A percentile compares a stretch with the other conserved stretches of the same genome.
Evolutionary conservation across 192 early-diverging fungal species (phyloP).

Genomic region (Podochytrium sp.): DNA sequence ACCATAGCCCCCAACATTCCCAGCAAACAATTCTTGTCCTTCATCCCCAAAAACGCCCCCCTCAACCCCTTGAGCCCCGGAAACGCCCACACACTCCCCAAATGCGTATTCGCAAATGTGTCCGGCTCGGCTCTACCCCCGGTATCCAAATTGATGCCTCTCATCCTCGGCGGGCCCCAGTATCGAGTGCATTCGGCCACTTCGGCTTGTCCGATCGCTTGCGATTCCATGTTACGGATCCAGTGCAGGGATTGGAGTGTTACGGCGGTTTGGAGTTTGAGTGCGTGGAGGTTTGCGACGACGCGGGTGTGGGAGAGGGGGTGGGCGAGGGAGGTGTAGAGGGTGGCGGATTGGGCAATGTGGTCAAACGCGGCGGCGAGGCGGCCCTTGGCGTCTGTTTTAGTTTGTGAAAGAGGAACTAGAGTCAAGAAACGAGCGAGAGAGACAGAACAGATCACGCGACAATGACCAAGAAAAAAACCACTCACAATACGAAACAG

Average conservation of each 20-base stretch:
- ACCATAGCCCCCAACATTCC: constrained; percentile 22
- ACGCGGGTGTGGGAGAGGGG: constrained; percentile 16
- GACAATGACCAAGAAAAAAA: not conserved
- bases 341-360: constrained; percentile 29
- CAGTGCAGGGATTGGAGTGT: constrained; percentile 44
- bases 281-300: constrained; percentile 29
- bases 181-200: constrained; percentile 42
- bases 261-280: constrained; percentile 40
- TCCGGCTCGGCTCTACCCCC: constrained; percentile 33
- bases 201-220: constrained; percentile 41
- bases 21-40: constrained; percentile 25
- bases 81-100: constrained; percentile 34
- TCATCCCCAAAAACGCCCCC: not conserved
- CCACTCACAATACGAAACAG: constrained; percentile 19
- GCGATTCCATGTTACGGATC: constrained; percentile 46
- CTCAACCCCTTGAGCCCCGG: constrained; percentile 26
- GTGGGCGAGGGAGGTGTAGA: constrained; percentile 37
- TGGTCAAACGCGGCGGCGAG: constrained; percentile 38
- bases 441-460: constrained; percentile 13
- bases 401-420: constrained; percentile 4
- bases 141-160: constrained; percentile 32
- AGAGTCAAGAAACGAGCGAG: not conserved
- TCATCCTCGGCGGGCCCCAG: constrained; percentile 37
- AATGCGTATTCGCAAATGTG: constrained; percentile 15
- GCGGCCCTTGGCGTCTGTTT: constrained; percentile 40